phyloP scores from a whole-genome alignment of 192 early-diverging fungal genomes.

The Umbelopsis ramanniana region DNA sequence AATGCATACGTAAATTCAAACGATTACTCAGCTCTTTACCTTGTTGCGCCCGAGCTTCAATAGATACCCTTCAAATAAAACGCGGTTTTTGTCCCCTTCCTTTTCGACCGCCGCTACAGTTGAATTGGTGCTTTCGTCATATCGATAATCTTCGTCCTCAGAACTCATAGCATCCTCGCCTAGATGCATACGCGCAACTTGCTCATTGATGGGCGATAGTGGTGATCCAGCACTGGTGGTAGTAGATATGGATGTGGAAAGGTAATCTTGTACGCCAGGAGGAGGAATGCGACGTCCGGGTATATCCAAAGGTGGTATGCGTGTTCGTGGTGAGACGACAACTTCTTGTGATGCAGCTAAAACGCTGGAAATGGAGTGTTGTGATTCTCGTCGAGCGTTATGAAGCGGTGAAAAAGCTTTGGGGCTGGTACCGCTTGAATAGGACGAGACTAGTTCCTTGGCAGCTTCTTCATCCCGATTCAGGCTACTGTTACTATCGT shows the following conservation, averaged over 20 bases:
- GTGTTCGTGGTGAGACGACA: slow-evolving; percentile 13
- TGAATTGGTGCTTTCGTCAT: slow-evolving; percentile 29
- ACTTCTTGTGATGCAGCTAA: not conserved
- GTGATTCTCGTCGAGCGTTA: slow-evolving; percentile 18
- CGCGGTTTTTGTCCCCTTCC: slow-evolving; percentile 51
- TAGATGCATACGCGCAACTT: slow-evolving; percentile 24
- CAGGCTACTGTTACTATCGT: slow-evolving; percentile 34
- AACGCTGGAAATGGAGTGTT: slow-evolving; percentile 26
- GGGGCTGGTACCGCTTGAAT: slow-evolving; percentile 30
- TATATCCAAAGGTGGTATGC: slow-evolving; percentile 30
- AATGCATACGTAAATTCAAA: not conserved
- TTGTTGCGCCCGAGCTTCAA: slow-evolving; percentile 59
- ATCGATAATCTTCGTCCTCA: slow-evolving; percentile 39
- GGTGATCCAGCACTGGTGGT: slow-evolving; percentile 19
- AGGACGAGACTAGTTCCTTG: slow-evolving; percentile 39
- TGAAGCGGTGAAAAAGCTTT: slow-evolving; percentile 20
- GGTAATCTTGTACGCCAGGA: not conserved
- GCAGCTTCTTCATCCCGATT: slow-evolving; percentile 35
- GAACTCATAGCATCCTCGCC: slow-evolving; percentile 37
- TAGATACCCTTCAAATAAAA: slow-evolving; percentile 56
- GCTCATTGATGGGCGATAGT: slow-evolving; percentile 35
- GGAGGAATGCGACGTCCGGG: slow-evolving; percentile 20
- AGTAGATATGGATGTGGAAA: slow-evolving; percentile 17
- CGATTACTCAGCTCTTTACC: slow-evolving; percentile 29
- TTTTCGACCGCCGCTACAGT: slow-evolving; percentile 30